These are phyloP conservation scores for Thalassiosira oceanica DNA, from an alignment of 352 stramenopile species.

Conservation along the genomic window DNA sequence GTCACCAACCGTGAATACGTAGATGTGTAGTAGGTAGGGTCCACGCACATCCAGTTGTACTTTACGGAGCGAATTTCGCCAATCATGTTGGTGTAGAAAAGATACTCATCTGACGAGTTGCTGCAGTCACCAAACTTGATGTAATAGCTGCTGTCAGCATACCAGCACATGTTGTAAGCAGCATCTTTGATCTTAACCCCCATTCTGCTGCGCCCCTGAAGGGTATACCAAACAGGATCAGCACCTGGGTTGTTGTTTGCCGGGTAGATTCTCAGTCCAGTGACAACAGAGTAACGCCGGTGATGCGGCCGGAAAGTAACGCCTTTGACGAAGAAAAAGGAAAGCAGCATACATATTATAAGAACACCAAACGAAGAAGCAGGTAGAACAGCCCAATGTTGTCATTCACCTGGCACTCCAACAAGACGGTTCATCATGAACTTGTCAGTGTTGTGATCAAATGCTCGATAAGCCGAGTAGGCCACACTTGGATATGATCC, in stretches of 20 bases:
- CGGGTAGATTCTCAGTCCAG: slow-evolving; percentile 36
- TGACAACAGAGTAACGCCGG: slow-evolving; percentile 17
- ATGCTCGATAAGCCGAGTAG: background rate
- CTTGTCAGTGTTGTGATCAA: slow-evolving; percentile 23
- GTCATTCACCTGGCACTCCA: slow-evolving; percentile 5
- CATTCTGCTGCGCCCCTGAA: slow-evolving; percentile 11
- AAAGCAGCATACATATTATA: too few species aligned
- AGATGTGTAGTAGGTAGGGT: background rate
- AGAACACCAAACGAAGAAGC: background rate
- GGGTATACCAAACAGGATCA: slow-evolving; percentile 27
- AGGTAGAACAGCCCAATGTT: background rate
- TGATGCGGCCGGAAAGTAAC: slow-evolving; percentile 21
- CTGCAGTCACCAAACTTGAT: too few species aligned
- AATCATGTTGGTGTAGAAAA: background rate
- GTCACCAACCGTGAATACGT: background rate
- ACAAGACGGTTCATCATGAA: slow-evolving; percentile 15
- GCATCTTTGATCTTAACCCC: slow-evolving; percentile 14
- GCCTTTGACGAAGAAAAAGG: slow-evolving; percentile 4
- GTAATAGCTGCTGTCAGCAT: background rate
- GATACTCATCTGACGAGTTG: too few species aligned
- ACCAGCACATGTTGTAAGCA: slow-evolving; percentile 1
- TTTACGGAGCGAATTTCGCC: too few species aligned
- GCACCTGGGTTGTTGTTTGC: slow-evolving; percentile 18
- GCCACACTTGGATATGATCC: background rate
- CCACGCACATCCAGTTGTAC: too few species aligned